Base-by-base conservation (phyloP, 495 filamentous ascomycete genomes). In the Neurospora sp. region DNA sequence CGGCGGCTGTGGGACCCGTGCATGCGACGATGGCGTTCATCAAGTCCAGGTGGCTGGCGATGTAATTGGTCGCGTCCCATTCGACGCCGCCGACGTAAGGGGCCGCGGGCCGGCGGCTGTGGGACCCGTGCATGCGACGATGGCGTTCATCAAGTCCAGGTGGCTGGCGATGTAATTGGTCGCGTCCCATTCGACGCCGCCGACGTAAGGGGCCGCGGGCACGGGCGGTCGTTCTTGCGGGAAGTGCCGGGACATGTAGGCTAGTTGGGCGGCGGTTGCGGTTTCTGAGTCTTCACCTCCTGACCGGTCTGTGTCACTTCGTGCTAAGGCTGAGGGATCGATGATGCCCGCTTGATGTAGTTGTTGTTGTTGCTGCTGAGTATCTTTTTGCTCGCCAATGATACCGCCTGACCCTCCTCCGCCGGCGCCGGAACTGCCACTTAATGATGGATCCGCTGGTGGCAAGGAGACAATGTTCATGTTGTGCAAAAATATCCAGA, bases 401-500 rank as follows among this genome's bases (percentile, higher is more conserved):
- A 35, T 35, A 5, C 31, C 31, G 31, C 31, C 31, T 35, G 31
- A 35, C 31, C 31, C 31, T 35, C 68, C 59, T 35, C 68, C 59
- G 9, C 45, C 45, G 20, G 9, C 20, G 20, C 53, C 22, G 22
- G 53, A 61, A 61, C 22, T 31, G 39, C 39, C 73, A 31, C 59
- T 31, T 65, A 77, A 72, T 74, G 78, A 78, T 45, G n/a, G 18
- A 14, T 81, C 70, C 3, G 75, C 79, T 72, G 81, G 75, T 39
- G 86, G 86, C 37, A 90, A 77, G 53, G 93, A 88, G 70, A 99
- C 88, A 73, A 98, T 90, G 75, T 98, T 98, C 69, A 95, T 83
- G 72, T 94, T 90, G 79, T 99, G 96, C 71, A 98, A 85, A 83
- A 98, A 99, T 78, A 99, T 99, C 96, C 96, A 99, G 80, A 99